Conservation (phyloP, 2,329 filamentous ascomycete genomes). For the Thelonectria blattea region DNA sequence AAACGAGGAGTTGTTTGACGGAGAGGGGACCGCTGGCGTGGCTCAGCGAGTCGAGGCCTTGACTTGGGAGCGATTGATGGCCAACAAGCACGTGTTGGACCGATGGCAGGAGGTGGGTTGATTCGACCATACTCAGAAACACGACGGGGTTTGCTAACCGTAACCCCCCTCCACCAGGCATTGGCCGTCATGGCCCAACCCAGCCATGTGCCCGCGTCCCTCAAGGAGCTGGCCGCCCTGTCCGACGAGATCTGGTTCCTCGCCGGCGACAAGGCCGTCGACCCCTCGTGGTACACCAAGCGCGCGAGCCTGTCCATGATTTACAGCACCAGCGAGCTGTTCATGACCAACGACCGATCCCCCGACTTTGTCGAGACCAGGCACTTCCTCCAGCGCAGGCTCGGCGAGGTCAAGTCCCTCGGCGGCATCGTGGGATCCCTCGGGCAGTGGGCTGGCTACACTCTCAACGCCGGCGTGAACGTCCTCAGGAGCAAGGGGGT, state of each 20-base stretch:
- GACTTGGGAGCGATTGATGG: conserved; percentile 77
- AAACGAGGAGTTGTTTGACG: conserved; percentile 48
- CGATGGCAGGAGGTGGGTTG: conserved; percentile 83
- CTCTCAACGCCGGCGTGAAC: conserved; percentile 77
- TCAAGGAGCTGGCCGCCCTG: conserved; percentile 80
- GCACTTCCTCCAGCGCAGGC: conserved; percentile 76
- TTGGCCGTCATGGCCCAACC: conserved; percentile 90
- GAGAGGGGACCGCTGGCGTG: conserved; percentile 50
- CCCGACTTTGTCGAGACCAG: conserved; percentile 77
- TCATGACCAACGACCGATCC: conserved; percentile 90
- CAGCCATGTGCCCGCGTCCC: conserved; percentile 73
- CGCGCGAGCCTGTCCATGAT: conserved; percentile 61
- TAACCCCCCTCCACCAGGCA: conserved; percentile 60
- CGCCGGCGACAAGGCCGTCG: conserved; percentile 80
- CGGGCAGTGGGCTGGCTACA: conserved; percentile 82
- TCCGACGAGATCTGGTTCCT: conserved; percentile 94
- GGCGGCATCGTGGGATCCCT: conserved; percentile 68
- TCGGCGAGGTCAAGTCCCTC: conserved; percentile 71
- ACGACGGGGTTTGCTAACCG: background rate
- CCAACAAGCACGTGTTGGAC: conserved; percentile 73
- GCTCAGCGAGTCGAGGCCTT: conserved; percentile 72
- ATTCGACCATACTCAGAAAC: background rate
- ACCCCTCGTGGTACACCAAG: conserved; percentile 84
- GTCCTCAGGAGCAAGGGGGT: conserved; percentile 87
- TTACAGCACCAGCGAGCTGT: conserved; percentile 80